Evolutionary conservation across 1,139 yeast species (phyloP), one percentile per base, ranked within the genome.

Genomic region (Taphrina wiesneri): DNA sequence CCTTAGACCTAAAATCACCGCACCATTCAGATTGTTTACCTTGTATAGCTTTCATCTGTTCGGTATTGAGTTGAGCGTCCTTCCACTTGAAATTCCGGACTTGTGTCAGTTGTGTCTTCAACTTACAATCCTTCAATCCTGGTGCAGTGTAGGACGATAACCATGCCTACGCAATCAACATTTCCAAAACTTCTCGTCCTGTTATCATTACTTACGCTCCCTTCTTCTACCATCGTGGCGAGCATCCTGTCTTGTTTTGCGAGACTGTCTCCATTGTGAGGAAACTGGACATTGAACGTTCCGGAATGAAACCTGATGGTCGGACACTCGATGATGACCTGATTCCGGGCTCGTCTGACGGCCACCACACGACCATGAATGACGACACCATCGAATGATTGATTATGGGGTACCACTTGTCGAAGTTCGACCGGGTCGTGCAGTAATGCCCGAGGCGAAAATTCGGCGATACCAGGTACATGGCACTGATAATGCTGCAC

Each of bases 391-490:
- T 69, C 67, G 45, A 67, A 67, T 5, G 67, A 45, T 9, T 26
- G 56, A n/a, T 13, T 34, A 17, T 63, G 64, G 3, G 70, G 70
- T 15, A 68, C 47, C 28, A 69, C 56, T 45, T 66, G 70, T 9
- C 71, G 60, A 28, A 68, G 53, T 6, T 43, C 49, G 3, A 69
- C 47, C 7, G 52, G 25, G 60, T 69, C 70, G 26, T 69, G 70
- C 13, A 68, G 63, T 21, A 49, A 21, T 15, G 66, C 71, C 9
- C 61, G 52, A 7, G 71, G 70, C 1, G 70, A 68, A 36, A 65
- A 69, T 19, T 69, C 71, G n/a, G 63, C 65, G 34, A 69, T 64
- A 6, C 71, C 71, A 2, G 69, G 69, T 17, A 39, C 30, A 25
- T 5, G 30, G 47, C 67, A 57, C 56, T 34, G 23, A 32, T 36